Evolutionary conservation across 441 rosid genomes (phyloP), one percentile per base, ranked within the genome.

Genomic region (Daphne laureola): DNA sequence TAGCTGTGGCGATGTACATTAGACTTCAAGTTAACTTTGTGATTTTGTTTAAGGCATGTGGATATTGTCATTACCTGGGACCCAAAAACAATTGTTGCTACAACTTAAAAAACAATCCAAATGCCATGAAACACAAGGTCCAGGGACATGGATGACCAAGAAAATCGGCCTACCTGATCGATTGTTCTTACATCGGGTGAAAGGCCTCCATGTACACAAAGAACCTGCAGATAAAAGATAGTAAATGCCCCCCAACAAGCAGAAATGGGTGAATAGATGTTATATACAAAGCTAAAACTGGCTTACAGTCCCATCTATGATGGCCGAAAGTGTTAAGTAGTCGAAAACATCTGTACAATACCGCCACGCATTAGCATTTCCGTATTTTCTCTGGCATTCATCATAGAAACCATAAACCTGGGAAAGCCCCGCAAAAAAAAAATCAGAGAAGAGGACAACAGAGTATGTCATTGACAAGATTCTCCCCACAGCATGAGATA

Each of bases 321-420:
- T 87, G 49, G 97, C 97, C 55, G 97, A 90, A 46, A 90, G 96
- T 54, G 97, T 87, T 50, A 90, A 78, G 74, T 82, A 90, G 68
- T 90, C 96, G 70, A 90, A 90, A 44, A 90, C 97, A 68, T 90
- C 97, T 8, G 97, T 90, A 75, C 97, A 90, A 53, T 90, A 90
- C 69, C 96, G 88, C 97, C 97, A 90, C 14, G 96, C 97, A 75
- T 90, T 90, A 54, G 97, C 97, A 83, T 90, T 90, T 53, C 97
- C 97, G 52, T 90, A 90, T 77, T 90, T 90, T 73, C 97, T 76
- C 62, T 90, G 97, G 77, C 97, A 90, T 69, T 90, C 97, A 42
- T 90, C 97, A 63, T 90, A 90, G 73, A 90, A 90, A 63, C 96
- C 97, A 70, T 90, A 90, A n/a, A 90, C 97, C 97, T 90, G 58